These are phyloP conservation scores for Zymoseptoria ardabiliae DNA, from an alignment of 2,329 filamentous ascomycete genomes.

Conservation along the genomic window DNA sequence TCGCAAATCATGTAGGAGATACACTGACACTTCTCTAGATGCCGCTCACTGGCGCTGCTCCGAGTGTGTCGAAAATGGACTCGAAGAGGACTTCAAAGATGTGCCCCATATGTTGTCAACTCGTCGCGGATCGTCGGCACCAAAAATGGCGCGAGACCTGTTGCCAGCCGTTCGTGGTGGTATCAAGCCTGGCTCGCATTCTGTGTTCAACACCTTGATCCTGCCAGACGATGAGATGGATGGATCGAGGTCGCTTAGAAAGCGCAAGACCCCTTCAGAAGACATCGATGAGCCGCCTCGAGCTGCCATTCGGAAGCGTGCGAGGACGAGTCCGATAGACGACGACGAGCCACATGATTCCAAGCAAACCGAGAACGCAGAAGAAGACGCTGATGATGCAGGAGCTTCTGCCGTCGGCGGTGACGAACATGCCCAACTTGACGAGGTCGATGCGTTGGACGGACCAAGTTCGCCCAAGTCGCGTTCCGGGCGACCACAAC, in stretches of 20 bases:
- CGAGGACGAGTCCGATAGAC: constrained; percentile 28
- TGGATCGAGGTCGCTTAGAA: constrained; percentile 66
- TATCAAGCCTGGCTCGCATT: constrained; percentile 63
- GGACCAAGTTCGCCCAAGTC: constrained; percentile 22
- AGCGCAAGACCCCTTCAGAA: constrained; percentile 70
- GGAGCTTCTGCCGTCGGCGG: constrained; percentile 16
- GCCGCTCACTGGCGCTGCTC: constrained; percentile 56
- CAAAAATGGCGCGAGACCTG: constrained; percentile 60
- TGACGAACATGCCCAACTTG: constrained; percentile 11
- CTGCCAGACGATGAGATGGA: constrained; percentile 67
- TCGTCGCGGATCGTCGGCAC: constrained; percentile 53
- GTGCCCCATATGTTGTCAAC: constrained; percentile 30
- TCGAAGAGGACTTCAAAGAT: constrained; percentile 39
- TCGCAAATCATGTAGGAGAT: background rate
- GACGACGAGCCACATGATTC: constrained; percentile 26
- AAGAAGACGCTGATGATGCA: constrained; percentile 14
- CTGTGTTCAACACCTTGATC: constrained; percentile 66
- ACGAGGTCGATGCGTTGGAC: constrained; percentile 17
- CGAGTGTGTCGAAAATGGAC: constrained; percentile 47
- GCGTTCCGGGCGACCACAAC: constrained; percentile 47
- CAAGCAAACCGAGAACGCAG: constrained; percentile 10
- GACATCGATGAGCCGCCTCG: constrained; percentile 40
- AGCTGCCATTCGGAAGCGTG: constrained; percentile 35
- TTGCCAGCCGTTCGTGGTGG: constrained; percentile 60
- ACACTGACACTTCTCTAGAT: constrained; percentile 38